A percentile compares a stretch with the other conserved stretches of the same genome.
Evolutionary conservation across 108 stramenopile species (phyloP).

Genomic region (Nitzschia sp.): DNA sequence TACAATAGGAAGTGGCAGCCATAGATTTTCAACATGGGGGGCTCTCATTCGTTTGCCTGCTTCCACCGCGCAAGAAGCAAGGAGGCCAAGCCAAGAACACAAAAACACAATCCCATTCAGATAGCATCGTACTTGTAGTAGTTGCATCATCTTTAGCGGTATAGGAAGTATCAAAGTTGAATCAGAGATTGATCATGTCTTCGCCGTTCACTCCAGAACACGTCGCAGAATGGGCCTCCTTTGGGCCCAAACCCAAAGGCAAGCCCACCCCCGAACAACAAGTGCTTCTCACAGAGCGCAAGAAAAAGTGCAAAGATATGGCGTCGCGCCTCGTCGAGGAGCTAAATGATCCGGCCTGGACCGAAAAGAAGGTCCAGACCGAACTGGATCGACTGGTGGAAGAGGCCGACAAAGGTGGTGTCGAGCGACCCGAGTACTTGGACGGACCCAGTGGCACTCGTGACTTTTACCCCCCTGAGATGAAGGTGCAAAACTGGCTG

Average conservation of each 20-base stretch:
- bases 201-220: constrained; percentile 45
- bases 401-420: constrained; percentile 15
- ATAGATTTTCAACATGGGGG: too few species aligned
- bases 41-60: too few species aligned
- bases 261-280: constrained; percentile 46
- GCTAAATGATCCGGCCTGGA: constrained; percentile 42
- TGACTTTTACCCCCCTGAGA: constrained; percentile 94
- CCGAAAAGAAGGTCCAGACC: constrained; percentile 52
- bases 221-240: constrained; percentile 44
- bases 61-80: too few species aligned
- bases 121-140: too few species aligned
- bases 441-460: constrained; percentile 92
- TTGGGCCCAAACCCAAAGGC: constrained; percentile 50
- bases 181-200: constrained; percentile 10
- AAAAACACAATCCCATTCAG: too few species aligned
- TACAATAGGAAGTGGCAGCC: too few species aligned
- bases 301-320: constrained; percentile 46
- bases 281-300: constrained; percentile 34
- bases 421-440: constrained; percentile 26
- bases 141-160: too few species aligned
- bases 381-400: constrained; percentile 51
- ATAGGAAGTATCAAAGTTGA: too few species aligned
- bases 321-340: constrained; percentile 31
- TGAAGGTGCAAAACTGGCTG: constrained; percentile 90
- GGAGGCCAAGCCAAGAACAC: too few species aligned